Evolutionary conservation across 306 rosid genomes (phyloP), one percentile per base, ranked within the genome.

Genomic region (Morella rubra): DNA sequence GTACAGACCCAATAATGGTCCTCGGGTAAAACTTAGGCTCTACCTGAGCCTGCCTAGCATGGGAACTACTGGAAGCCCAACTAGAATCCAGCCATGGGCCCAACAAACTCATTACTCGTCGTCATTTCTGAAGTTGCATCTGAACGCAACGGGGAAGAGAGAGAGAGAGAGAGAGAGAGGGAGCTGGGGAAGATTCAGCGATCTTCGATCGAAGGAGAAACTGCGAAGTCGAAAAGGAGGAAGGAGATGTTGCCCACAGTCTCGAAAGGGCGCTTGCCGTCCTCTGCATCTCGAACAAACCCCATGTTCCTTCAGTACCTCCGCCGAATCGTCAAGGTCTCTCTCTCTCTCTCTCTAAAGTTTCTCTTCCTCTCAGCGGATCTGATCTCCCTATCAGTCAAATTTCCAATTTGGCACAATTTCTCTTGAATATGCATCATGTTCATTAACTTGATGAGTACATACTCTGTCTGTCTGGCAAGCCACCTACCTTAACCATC

Each of bases 321-420:
- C 77, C 93, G 99, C 14, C 83, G 98, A 73, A 92, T 96, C 61
- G 85, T 96, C 90, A 96, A 96, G 99, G 99, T 96, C 71, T 74
- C 53, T 72, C 73, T 66, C 80, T 59, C 77, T 74, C 20, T 0
- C 77, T 53, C 58, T 51, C 24, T 50, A 0, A 22, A 18, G 41
- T 3, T 64, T 42, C 16, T 76, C 60, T 18, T 24, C 69, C 62
- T 62, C 73, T 49, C 6, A 7, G 12, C 18, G 80, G 97, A 92
- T 95, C 96, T 85, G 89, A 52, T 75, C 77, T 22, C n/a, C 61
- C 0, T 15, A 10, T 14, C 69, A 18, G 47, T 69, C 76, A 2
- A 27, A 59, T 60, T 46, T 20, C 27, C 56, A 6, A 42, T 42
- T 71, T 68, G 22, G 41, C 54, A 13, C 14, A 65, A 32, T 61